phyloP scores from a whole-genome alignment of 1,139 yeast species.

The Yamadazyma triangularis region DNA sequence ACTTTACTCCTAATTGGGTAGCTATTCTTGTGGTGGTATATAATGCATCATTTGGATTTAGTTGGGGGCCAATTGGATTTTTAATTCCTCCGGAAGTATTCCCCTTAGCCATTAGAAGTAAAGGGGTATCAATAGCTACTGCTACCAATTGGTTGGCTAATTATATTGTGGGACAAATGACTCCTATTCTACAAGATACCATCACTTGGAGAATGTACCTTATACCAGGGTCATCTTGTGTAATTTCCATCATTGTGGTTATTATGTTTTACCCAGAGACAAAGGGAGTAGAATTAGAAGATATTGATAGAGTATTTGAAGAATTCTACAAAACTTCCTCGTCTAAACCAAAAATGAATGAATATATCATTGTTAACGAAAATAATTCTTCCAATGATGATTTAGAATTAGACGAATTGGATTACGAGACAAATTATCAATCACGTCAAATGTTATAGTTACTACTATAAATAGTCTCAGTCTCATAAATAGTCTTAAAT shows the following conservation, averaged over 20 bases:
- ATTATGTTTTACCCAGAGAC: slow-evolving; percentile 79
- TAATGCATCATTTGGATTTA: slow-evolving; percentile 51
- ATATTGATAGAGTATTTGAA: slow-evolving; percentile 80
- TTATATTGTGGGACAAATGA: slow-evolving; percentile 51
- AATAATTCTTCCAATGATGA: slow-evolving; percentile 5
- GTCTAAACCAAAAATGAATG: slow-evolving; percentile 16
- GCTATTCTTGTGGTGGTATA: slow-evolving; percentile 47
- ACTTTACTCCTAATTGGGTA: slow-evolving; percentile 41
- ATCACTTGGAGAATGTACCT: slow-evolving; percentile 50
- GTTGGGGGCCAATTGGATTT: slow-evolving; percentile 59
- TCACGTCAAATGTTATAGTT: background rate
- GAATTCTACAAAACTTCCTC: slow-evolving; percentile 28
- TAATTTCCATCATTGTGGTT: slow-evolving; percentile 48
- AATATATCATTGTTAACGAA: slow-evolving; percentile 11
- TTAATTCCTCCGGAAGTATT: slow-evolving; percentile 52
- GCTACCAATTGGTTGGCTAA: slow-evolving; percentile 55
- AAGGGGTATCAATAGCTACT: slow-evolving; percentile 51
- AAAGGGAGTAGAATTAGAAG: slow-evolving; percentile 82
- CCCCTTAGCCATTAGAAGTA: slow-evolving; percentile 50
- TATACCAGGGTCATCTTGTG: slow-evolving; percentile 45
- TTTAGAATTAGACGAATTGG: slow-evolving; percentile 20
- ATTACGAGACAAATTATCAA: slow-evolving; percentile 12
- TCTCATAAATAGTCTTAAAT: slow-evolving; percentile 1
- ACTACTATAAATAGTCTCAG: slow-evolving; percentile 1
- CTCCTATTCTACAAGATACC: slow-evolving; percentile 44